These are phyloP conservation scores for Crotalaria pallida DNA, from an alignment of 306 rosid species.

Conservation along the genomic window DNA sequence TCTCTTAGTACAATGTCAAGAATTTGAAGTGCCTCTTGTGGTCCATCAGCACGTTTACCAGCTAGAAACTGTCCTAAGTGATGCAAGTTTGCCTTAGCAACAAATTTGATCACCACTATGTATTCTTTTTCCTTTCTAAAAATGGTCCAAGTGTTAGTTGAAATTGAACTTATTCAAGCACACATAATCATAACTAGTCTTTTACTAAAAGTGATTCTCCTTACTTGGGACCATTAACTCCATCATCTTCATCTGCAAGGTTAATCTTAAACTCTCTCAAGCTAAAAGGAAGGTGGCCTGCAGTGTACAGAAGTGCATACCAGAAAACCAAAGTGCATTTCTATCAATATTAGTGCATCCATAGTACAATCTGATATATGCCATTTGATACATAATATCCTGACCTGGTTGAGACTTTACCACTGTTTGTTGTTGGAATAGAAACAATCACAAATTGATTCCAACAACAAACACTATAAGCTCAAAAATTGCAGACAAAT, in stretches of 20 bases:
- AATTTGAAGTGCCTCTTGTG: conserved; percentile 88
- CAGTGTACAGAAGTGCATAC: conserved; percentile 91
- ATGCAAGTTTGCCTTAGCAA: conserved; percentile 89
- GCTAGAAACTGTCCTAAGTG: conserved; percentile 93
- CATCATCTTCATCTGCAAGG: conserved; percentile 70
- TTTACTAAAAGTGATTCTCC: not conserved
- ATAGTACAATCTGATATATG: too few relatives aligned
- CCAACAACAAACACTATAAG: too few relatives aligned
- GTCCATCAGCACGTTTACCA: conserved; percentile 85
- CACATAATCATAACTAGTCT: not conserved
- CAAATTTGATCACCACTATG: conserved; percentile 78
- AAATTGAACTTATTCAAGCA: conserved; percentile 12
- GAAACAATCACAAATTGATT: too few relatives aligned
- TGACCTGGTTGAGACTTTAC: too few relatives aligned
- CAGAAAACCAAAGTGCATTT: too few relatives aligned
- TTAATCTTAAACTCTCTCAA: conserved; percentile 83
- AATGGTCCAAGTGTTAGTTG: not conserved
- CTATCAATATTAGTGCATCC: too few relatives aligned
- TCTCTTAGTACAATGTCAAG: too few relatives aligned
- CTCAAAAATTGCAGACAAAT: too few relatives aligned
- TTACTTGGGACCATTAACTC: conserved; percentile 74
- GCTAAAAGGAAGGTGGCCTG: conserved; percentile 90
- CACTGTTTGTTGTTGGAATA: too few relatives aligned
- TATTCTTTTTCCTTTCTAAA: conserved; percentile 73
- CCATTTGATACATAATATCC: too few relatives aligned